Evolutionary conservation across 2,329 filamentous ascomycete species (phyloP).

Genomic region (Ophidiomyces ophidiicola): DNA sequence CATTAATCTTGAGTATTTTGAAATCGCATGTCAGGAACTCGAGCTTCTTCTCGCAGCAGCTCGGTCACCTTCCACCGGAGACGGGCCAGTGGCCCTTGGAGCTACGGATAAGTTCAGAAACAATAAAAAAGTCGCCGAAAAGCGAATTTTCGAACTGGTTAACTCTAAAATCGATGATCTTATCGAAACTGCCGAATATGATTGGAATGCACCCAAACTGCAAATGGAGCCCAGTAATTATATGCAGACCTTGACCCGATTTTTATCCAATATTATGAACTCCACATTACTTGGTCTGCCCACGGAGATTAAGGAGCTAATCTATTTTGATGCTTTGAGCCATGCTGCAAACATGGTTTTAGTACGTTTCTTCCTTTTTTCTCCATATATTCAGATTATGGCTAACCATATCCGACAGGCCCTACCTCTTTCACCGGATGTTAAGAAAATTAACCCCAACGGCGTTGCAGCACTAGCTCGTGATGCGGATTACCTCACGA

Average conservation of each 20-base stretch:
- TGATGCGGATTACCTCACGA: slow-evolving; percentile 70
- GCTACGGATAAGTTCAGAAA: slow-evolving; percentile 77
- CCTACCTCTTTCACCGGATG: slow-evolving; percentile 63
- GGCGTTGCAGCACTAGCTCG: slow-evolving; percentile 68
- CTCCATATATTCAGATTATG: neutral
- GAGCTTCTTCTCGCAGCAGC: slow-evolving; percentile 77
- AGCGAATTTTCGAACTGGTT: slow-evolving; percentile 94
- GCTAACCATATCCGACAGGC: slow-evolving; percentile 36
- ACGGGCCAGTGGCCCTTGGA: slow-evolving; percentile 63
- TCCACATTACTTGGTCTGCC: slow-evolving; percentile 87
- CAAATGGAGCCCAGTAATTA: slow-evolving; percentile 74
- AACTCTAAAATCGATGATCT: slow-evolving; percentile 98
- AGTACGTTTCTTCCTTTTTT: slow-evolving; percentile 34
- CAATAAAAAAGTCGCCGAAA: slow-evolving; percentile 92
- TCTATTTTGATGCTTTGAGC: slow-evolving; percentile 91
- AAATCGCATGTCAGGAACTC: slow-evolving; percentile 79
- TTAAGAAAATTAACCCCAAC: slow-evolving; percentile 76
- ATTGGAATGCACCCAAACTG: slow-evolving; percentile 58
- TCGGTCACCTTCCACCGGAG: slow-evolving; percentile 63
- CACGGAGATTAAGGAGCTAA: slow-evolving; percentile 88
- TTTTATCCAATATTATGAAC: slow-evolving; percentile 92
- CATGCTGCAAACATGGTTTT: slow-evolving; percentile 82
- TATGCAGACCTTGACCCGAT: slow-evolving; percentile 87
- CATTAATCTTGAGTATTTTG: slow-evolving; percentile 95
- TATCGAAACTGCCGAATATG: slow-evolving; percentile 92